Base-by-base conservation (phyloP, 495 filamentous ascomycete species). In the Hypoxylon subgilvum region DNA sequence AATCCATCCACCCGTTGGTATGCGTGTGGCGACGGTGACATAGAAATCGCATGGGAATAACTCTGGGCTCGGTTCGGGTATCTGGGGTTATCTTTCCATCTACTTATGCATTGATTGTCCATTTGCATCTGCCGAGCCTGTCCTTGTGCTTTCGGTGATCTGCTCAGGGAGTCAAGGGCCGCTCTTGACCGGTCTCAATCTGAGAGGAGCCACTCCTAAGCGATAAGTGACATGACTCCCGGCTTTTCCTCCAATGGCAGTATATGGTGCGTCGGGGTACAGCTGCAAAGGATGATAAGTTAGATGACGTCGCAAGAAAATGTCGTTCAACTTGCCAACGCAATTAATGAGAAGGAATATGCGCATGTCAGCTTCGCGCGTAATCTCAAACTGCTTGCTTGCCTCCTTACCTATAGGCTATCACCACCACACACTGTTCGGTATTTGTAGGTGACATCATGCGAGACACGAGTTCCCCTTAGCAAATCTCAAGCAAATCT, bases 151-250 rank as follows among this genome's bases (percentile, higher is more conserved):
- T 32, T 61, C 53, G 43, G 41, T 23, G 42, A 57, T 57, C 57
- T 58, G 12, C 36, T 40, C 16, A 16, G 17, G 17, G 16, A 19
- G 25, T 34, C 32, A 3, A 48, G 36, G 16, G 19, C 1, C 38
- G 17, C 47, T 38, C 31, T 63, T 54, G 17, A 51, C 61, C 61
- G 53, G 61, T 59, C 35, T 59, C 44, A 54, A 36, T 39, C 50
- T 46, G 19, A 49, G 41, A 51, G 16, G 38, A 45, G 44, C 38
- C 27, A 51, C 51, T 17, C 42, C 5, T 23, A 49, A 4, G 3
- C 59, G 61, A 64, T 64, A 64, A 59, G 19, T 64, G 61, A 64
- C 61, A 64, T 25, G 54, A 59, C 54, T 55, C 21, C 9, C 52
- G 28, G 42, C n/a, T 34, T 39, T 49, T 23, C 54, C 16, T 53